These are phyloP conservation scores for Aureobasidium sp. DNA, from an alignment of 2,329 filamentous ascomycete genomes.

Conservation along the genomic window DNA sequence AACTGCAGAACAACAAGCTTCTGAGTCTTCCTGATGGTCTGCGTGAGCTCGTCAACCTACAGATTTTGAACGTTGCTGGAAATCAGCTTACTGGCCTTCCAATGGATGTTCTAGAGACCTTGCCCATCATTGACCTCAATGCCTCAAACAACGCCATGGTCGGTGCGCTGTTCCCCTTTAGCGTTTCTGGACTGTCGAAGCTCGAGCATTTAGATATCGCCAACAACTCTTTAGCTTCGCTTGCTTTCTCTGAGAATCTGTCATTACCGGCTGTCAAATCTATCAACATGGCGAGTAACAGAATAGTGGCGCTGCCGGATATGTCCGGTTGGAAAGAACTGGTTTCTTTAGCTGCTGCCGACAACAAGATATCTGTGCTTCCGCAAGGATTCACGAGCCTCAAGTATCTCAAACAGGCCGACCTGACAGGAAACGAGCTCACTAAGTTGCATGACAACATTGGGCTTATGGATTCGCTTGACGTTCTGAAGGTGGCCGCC, in stretches of 20 bases:
- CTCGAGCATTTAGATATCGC: conserved; percentile 74
- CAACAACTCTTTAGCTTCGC: conserved; percentile 59
- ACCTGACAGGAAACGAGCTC: conserved; percentile 82
- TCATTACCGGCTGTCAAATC: conserved; percentile 64
- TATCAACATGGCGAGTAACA: conserved; percentile 73
- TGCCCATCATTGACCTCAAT: conserved; percentile 67
- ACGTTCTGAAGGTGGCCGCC: conserved; percentile 70
- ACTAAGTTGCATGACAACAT: conserved; percentile 67
- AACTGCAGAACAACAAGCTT: conserved; percentile 74
- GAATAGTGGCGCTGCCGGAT: conserved; percentile 64
- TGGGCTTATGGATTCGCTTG: conserved; percentile 69
- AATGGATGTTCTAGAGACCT: conserved; percentile 57
- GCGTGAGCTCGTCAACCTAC: conserved; percentile 59
- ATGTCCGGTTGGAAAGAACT: conserved; percentile 68
- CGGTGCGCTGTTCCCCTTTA: conserved; percentile 61
- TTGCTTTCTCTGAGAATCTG: conserved; percentile 46
- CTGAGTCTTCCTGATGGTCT: conserved; percentile 62
- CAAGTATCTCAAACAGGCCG: conserved; percentile 62
- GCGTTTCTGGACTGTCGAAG: conserved; percentile 42
- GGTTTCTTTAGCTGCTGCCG: conserved; percentile 66
- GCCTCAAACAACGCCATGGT: conserved; percentile 71
- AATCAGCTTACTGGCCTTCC: conserved; percentile 69
- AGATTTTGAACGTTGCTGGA: conserved; percentile 69
- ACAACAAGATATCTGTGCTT: conserved; percentile 71
- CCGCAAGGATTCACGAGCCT: conserved; percentile 68